phyloP scores from a whole-genome alignment of 2,329 filamentous ascomycete species.

The Mollisia scopiformis region DNA sequence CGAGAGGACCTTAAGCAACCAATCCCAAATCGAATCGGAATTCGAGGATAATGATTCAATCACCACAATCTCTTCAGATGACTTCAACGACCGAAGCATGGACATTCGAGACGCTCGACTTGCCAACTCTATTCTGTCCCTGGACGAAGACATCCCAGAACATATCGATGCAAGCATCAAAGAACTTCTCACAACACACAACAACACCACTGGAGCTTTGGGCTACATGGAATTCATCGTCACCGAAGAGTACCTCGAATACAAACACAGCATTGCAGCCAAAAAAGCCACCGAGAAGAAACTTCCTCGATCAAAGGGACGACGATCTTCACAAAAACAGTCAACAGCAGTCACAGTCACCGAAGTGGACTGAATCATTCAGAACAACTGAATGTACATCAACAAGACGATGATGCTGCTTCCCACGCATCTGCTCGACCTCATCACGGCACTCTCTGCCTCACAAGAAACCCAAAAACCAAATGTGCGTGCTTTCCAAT shows the following conservation, averaged over 20 bases:
- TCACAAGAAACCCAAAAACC: not conserved
- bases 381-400: not conserved
- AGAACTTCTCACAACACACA: not conserved
- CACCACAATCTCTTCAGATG: not conserved
- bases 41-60: not conserved
- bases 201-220: not conserved
- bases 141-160: constrained; percentile 13
- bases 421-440: not conserved
- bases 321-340: not conserved
- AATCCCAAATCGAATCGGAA: not conserved
- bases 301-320: constrained; percentile 12
- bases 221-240: constrained; percentile 8
- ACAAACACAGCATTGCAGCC: constrained; percentile 3
- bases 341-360: not conserved
- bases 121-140: not conserved
- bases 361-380: not conserved
- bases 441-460: not conserved
- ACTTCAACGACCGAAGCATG: not conserved
- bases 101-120: not conserved
- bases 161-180: constrained; percentile 14
- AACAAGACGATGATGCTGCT: not conserved
- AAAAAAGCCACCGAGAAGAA: constrained; percentile 9
- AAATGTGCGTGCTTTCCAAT: not conserved
- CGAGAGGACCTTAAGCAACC: not conserved
- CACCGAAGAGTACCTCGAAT: constrained; percentile 9